phyloP scores from a whole-genome alignment of 2,329 filamentous ascomycete genomes.

The Myrmaecium sp. region DNA sequence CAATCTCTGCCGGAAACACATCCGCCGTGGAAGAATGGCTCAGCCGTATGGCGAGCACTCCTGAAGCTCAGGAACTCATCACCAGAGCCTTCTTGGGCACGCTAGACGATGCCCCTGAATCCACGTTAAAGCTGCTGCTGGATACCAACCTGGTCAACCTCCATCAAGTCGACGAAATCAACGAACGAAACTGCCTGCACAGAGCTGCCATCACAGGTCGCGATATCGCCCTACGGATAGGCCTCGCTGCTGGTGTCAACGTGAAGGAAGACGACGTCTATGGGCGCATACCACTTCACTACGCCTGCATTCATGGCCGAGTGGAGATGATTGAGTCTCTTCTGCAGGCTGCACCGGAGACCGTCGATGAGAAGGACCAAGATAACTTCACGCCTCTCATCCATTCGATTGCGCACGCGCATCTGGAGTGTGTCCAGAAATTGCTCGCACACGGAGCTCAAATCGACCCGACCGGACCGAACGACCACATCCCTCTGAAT shows the following conservation, averaged over 20 bases:
- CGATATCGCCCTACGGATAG: conserved; percentile 56
- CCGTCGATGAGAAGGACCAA: conserved; percentile 78
- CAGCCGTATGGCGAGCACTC: conserved; percentile 45
- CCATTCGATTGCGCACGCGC: conserved; percentile 80
- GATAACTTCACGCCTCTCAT: conserved; percentile 96
- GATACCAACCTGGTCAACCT: conserved; percentile 73
- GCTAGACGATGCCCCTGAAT: conserved; percentile 67
- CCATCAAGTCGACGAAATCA: conserved; percentile 93
- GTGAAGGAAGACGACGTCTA: conserved; percentile 79
- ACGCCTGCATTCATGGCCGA: conserved; percentile 87
- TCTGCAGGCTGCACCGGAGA: conserved; percentile 50
- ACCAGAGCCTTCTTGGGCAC: conserved; percentile 83
- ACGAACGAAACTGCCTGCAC: conserved; percentile 89
- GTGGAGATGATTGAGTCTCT: conserved; percentile 67
- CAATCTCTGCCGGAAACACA: conserved; percentile 66
- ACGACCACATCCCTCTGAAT: conserved; percentile 87
- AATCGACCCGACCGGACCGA: conserved; percentile 68
- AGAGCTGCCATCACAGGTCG: conserved; percentile 94
- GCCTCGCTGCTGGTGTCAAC: conserved; percentile 58
- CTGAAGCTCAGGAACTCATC: conserved; percentile 54
- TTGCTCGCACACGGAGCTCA: conserved; percentile 65
- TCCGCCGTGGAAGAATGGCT: conserved; percentile 66
- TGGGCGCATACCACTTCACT: conserved; percentile 81
- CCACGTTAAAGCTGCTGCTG: conserved; percentile 59
- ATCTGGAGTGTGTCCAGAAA: conserved; percentile 61